These are phyloP conservation scores for Candida berthetii DNA, from an alignment of 805 yeast genomes.

Conservation along the genomic window DNA sequence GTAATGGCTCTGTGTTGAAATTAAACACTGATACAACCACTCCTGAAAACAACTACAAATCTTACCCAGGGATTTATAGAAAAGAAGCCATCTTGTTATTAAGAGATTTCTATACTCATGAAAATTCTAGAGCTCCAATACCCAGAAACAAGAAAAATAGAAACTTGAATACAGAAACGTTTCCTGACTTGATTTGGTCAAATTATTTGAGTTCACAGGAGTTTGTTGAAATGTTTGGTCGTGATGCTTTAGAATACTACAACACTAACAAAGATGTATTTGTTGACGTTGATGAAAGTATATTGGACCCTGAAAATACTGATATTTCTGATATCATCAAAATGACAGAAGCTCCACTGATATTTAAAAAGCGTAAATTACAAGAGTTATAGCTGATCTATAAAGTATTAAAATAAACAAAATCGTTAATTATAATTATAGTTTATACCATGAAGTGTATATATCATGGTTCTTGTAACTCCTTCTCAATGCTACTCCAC, in stretches of 20 bases:
- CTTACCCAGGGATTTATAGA: conserved; percentile 73
- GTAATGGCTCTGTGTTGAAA: conserved; percentile 81
- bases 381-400: neutral
- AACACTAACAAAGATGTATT: conserved; percentile 11
- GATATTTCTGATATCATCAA: conserved; percentile 17
- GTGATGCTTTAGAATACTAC: conserved; percentile 4
- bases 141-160: conserved; percentile 72
- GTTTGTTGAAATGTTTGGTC: conserved; percentile 39
- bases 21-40: conserved; percentile 41
- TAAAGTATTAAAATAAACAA: too few relatives aligned
- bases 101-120: conserved; percentile 78
- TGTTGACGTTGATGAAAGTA: conserved; percentile 8
- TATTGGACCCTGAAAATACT: conserved; percentile 9
- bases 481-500: conserved; percentile 57
- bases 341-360: conserved; percentile 2
- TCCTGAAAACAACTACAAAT: conserved; percentile 31
- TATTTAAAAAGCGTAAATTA: neutral
- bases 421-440: too few relatives aligned
- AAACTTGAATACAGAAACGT: conserved; percentile 47
- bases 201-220: conserved; percentile 44
- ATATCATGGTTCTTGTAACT: conserved; percentile 14
- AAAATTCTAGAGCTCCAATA: conserved; percentile 79
- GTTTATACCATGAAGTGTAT: too few relatives aligned
- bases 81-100: conserved; percentile 79
- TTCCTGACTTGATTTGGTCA: conserved; percentile 54